A percentile compares a stretch with the other conserved stretches of the same genome.
These are phyloP conservation scores for Populus davidiana DNA, from an alignment of 345 rosid genomes.

Conservation along the genomic window DNA sequence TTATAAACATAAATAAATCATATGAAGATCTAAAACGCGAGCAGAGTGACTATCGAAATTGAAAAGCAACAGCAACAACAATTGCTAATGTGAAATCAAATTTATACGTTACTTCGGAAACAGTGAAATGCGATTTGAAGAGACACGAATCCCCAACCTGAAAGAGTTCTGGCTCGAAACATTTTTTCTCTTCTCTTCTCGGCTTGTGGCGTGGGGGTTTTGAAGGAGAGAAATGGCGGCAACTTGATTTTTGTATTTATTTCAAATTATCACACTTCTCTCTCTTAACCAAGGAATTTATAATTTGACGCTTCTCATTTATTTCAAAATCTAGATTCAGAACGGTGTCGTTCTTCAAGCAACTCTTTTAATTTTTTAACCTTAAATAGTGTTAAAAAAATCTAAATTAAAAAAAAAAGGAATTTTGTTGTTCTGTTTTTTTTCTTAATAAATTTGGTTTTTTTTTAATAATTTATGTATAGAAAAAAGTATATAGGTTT, in stretches of 20 bases:
- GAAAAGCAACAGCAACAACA: not conserved
- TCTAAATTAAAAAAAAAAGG: no score
- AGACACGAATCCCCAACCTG: not conserved
- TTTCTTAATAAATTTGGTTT: no score
- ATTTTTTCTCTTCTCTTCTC: not conserved
- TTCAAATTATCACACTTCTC: no score
- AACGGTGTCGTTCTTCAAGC: no score
- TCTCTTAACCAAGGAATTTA: no score
- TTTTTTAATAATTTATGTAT: no score
- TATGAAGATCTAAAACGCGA: no score
- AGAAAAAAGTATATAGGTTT: no score
- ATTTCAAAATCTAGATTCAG: not conserved
- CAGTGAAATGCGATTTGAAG: not conserved
- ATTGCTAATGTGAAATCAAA: not conserved
- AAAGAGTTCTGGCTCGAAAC: not conserved
- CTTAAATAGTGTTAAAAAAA: no score
- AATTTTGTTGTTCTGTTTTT: no score
- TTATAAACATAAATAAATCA: no score
- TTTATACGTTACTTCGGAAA: not conserved
- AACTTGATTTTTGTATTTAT: not conserved
- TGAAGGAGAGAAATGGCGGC: not conserved
- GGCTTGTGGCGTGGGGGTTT: not conserved
- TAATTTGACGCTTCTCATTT: not conserved
- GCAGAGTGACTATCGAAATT: not conserved
- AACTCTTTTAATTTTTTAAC: no score